Evolutionary conservation across 2,329 filamentous ascomycete species (phyloP).

Genomic region (Colletotrichum cereale): DNA sequence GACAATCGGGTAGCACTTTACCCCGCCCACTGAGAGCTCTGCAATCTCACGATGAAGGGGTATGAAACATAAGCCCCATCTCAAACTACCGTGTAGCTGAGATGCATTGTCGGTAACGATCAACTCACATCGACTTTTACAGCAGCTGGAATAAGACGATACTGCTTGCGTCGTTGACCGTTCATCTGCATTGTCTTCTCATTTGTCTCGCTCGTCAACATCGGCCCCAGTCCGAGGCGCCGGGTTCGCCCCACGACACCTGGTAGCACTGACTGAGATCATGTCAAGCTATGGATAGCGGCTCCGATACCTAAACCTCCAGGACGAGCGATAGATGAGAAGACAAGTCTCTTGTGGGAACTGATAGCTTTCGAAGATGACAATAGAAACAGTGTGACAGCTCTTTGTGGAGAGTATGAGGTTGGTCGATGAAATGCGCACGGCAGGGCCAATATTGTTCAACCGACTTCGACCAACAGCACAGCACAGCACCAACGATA

Average conservation of each 20-base stretch:
- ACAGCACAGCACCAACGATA: not conserved
- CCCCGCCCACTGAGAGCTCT: not conserved
- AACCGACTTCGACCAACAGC: not conserved
- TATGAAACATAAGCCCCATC: not conserved
- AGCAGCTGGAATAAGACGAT: not conserved
- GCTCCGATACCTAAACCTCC: not conserved
- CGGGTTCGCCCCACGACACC: not conserved
- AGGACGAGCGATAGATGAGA: not conserved
- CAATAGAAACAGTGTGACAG: not conserved
- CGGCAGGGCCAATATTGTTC: not conserved
- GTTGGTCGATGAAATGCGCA: not conserved
- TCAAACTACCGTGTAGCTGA: not conserved
- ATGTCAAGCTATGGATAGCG: not conserved
- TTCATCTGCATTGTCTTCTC: too few relatives aligned
- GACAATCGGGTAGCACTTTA: not conserved
- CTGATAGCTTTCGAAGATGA: not conserved
- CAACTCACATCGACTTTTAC: not conserved
- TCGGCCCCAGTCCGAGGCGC: too few relatives aligned
- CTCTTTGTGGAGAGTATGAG: not conserved
- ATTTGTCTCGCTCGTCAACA: too few relatives aligned
- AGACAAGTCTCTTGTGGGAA: not conserved
- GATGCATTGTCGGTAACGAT: not conserved
- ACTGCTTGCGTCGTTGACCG: too few relatives aligned
- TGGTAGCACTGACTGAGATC: not conserved
- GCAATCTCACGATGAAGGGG: not conserved